These are phyloP conservation scores for Helotiales sp. DNA, from an alignment of 2,329 filamentous ascomycete genomes.

Conservation along the genomic window DNA sequence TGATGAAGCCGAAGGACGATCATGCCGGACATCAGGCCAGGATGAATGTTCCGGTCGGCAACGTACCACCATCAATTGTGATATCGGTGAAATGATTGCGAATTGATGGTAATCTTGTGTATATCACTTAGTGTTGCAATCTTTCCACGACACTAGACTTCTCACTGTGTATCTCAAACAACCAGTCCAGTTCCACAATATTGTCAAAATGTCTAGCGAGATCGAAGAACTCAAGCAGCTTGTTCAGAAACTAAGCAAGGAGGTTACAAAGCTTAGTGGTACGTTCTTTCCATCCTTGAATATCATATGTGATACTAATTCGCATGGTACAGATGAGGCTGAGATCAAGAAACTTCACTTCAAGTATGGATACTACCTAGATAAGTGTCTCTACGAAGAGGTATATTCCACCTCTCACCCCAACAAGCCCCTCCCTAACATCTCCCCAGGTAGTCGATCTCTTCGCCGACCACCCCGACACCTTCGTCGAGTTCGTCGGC, in stretches of 20 bases:
- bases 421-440: background rate
- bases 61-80: background rate
- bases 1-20: background rate
- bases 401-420: constrained; percentile 36
- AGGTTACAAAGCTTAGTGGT: constrained; percentile 35
- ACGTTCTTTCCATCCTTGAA: constrained; percentile 26
- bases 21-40: background rate
- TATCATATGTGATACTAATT: constrained; percentile 30
- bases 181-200: background rate
- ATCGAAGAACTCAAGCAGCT: constrained; percentile 22
- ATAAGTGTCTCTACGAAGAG: constrained; percentile 63
- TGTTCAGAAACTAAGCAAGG: constrained; percentile 21
- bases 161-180: background rate
- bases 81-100: background rate
- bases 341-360: constrained; percentile 60
- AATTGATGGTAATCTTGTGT: background rate
- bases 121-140: background rate
- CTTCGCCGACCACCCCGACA: constrained; percentile 57
- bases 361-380: constrained; percentile 64
- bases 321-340: constrained; percentile 50
- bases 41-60: background rate
- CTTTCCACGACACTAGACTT: background rate
- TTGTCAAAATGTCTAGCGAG: constrained; percentile 1
- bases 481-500: constrained; percentile 61
- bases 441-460: constrained; percentile 51